phyloP scores from a whole-genome alignment of 2,329 filamentous ascomycete genomes.

The Diplodia corticola region DNA sequence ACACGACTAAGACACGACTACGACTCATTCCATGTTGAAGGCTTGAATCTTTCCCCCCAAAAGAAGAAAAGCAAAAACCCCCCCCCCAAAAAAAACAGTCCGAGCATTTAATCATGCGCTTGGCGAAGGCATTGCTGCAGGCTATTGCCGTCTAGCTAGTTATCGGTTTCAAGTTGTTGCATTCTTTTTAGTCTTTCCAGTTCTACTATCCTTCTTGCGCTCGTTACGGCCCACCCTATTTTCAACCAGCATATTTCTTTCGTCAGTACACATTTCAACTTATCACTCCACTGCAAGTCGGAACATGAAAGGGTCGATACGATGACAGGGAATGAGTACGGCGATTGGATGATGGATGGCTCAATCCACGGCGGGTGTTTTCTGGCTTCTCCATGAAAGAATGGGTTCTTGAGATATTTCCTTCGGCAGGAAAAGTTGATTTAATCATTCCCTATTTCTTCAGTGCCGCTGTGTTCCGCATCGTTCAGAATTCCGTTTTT shows the following conservation, averaged over 20 bases:
- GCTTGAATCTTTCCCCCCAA: background rate
- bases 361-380: conserved; percentile 11
- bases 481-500: background rate
- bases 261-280: conserved; percentile 12
- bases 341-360: conserved; percentile 9
- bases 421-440: conserved; percentile 14
- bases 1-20: conserved; percentile 6
- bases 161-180: background rate
- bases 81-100: background rate
- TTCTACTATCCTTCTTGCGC: background rate
- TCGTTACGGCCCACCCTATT: background rate
- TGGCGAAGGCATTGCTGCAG: conserved; percentile 9
- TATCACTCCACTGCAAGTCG: background rate
- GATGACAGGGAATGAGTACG: conserved; percentile 5
- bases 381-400: conserved; percentile 12
- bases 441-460: background rate
- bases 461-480: background rate
- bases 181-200: background rate
- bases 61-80: no score
- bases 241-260: conserved; percentile 3
- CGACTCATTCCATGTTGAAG: conserved; percentile 10
- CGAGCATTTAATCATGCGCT: background rate
- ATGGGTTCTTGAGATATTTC: background rate
- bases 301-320: background rate
- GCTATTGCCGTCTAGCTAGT: background rate